Evolutionary conservation across 495 filamentous ascomycete genomes (phyloP), one percentile per base, ranked within the genome.

Genomic region (Pyronema domesticum): DNA sequence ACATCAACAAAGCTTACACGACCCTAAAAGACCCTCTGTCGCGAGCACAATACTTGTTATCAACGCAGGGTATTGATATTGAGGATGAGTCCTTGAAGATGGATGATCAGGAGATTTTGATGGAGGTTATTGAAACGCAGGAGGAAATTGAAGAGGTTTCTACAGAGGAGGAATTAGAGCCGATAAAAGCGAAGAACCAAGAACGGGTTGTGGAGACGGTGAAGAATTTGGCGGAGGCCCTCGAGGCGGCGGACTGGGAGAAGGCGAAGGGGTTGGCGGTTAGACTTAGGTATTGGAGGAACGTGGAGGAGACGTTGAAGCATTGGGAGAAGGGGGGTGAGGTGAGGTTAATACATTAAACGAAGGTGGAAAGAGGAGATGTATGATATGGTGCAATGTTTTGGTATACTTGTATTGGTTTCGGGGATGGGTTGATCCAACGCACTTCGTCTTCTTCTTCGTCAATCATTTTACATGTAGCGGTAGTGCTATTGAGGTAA

Each of bases 1-100:
- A 75, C 15, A 85, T 96, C 67, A 94, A 95, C 71, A 77, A 85
- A 47, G 91, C 91, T 0, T 95, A 93, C 74, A 80, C 76, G 57
- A 93, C 86, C 7, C 77, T 98, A 0, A 68, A 74, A 17, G 73
- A 79, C 54, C 87, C 91, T 34, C 73, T 98, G 1, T 68, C 73
- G 30, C 76, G 91, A 7, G 86, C 89, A 46, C 86, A 94, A 63
- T 94, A 98, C 65, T 70, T 96, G 5, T 73, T 95, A 0, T 70
- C 69, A 7, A 71, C 80, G 46, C 76, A 80, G 19, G 85, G 81
- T 0, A 74, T 89, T 9, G 84, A 95, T 57, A 76, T 93, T 0
- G 79, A 78, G 55, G 87, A 94, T 60, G 86, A 87, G 67, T 73
- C 71, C 7, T 74, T 75, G n/a, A 75, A 76, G 55, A 73, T 84